These are phyloP conservation scores for Marsdenia floribunda DNA, from an alignment of 257 asterid species.

Conservation along the genomic window DNA sequence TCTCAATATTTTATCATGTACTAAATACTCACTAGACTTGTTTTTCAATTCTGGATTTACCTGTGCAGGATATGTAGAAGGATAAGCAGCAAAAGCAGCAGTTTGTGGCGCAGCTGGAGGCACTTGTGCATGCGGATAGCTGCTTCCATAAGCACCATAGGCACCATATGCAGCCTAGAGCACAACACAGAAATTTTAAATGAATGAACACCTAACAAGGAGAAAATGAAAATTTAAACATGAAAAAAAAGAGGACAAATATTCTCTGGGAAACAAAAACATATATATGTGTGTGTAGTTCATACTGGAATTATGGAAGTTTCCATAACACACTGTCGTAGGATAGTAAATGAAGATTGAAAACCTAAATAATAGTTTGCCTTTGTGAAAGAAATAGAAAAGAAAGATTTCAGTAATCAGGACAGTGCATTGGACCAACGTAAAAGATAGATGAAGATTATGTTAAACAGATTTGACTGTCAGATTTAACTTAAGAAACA, in stretches of 20 bases:
- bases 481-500: not conserved
- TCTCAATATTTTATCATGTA: not conserved
- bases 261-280: too few species aligned
- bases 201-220: not conserved
- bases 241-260: too few species aligned
- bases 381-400: not conserved
- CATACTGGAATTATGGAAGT: too few species aligned
- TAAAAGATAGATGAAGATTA: not conserved
- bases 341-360: not conserved
- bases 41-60: constrained; percentile 25
- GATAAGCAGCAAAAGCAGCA: constrained; percentile 81
- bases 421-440: not conserved
- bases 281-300: too few species aligned
- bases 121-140: constrained; percentile 60
- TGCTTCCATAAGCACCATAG: constrained; percentile 60
- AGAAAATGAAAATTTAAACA: not conserved
- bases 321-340: too few species aligned
- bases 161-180: constrained; percentile 65
- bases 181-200: not conserved
- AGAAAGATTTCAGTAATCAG: not conserved
- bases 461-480: not conserved
- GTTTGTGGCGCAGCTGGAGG: constrained; percentile 67
- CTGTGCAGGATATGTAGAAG: constrained; percentile 75
- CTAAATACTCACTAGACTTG: not conserved
- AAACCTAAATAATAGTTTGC: not conserved